Evolutionary conservation across 331 rosid species (phyloP).

Genomic region (Malus hybrid): DNA sequence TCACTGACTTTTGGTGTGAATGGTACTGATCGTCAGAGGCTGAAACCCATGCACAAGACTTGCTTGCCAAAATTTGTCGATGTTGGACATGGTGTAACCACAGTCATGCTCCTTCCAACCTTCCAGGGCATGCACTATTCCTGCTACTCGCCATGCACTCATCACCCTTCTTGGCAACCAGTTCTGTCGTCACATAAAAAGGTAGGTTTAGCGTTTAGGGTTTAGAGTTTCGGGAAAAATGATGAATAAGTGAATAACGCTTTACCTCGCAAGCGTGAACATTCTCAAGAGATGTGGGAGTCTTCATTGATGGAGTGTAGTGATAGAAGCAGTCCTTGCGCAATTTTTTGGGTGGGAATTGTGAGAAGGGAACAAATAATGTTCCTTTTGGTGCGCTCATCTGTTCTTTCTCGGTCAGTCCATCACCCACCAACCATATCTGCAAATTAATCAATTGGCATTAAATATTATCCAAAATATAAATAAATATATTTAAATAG

Average conservation of each 20-base stretch:
- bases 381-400: constrained; percentile 54
- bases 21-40: constrained; percentile 8
- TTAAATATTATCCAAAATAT: too few species aligned
- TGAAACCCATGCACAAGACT: constrained; percentile 36
- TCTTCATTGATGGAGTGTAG: constrained; percentile 56
- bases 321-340: constrained; percentile 60
- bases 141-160: too few species aligned
- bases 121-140: too few species aligned
- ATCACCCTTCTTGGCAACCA: too few species aligned
- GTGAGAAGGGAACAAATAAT: constrained; percentile 59
- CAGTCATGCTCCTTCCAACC: too few species aligned
- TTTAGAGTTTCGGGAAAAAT: too few species aligned
- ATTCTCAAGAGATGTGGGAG: constrained; percentile 39
- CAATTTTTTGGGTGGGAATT: constrained; percentile 47
- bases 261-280: constrained; percentile 3
- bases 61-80: constrained; percentile 32
- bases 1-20: background rate
- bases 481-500: too few species aligned
- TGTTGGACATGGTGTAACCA: constrained; percentile 5
- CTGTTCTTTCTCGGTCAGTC: constrained; percentile 36
- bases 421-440: constrained; percentile 75
- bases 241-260: too few species aligned
- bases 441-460: constrained; percentile 1
- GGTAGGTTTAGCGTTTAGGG: too few species aligned
- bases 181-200: too few species aligned